These are phyloP conservation scores for Candida albicans DNA, from an alignment of 1,139 yeast species.

Conservation along the genomic window DNA sequence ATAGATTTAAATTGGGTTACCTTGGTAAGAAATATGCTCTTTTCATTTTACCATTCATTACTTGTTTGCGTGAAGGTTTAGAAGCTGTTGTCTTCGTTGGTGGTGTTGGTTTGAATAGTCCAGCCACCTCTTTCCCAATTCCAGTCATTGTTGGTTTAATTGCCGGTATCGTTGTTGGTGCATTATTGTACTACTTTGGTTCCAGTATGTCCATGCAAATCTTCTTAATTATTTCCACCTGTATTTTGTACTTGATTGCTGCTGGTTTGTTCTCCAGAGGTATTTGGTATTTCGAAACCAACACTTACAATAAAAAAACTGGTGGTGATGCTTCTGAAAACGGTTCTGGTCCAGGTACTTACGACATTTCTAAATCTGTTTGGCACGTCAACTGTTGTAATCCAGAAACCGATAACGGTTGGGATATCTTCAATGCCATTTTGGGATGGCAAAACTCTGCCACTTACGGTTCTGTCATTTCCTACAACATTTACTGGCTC, in stretches of 20 bases:
- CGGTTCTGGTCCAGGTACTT: slow-evolving; percentile 88
- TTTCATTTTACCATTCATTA: slow-evolving; percentile 73
- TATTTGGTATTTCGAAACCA: slow-evolving; percentile 75
- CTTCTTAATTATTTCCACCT: slow-evolving; percentile 73
- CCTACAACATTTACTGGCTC: slow-evolving; percentile 81
- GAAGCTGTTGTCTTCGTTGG: slow-evolving; percentile 88
- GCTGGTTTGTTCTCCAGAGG: slow-evolving; percentile 87
- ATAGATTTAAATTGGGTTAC: slow-evolving; percentile 32
- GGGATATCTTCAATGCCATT: slow-evolving; percentile 85
- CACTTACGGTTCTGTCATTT: slow-evolving; percentile 76
- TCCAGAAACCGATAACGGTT: slow-evolving; percentile 79
- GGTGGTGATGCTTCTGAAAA: slow-evolving; percentile 85
- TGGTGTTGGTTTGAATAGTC: slow-evolving; percentile 77
- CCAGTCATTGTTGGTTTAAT: slow-evolving; percentile 75
- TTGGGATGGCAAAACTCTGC: slow-evolving; percentile 93
- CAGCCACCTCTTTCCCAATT: slow-evolving; percentile 75
- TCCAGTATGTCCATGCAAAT: slow-evolving; percentile 69
- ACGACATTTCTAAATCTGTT: slow-evolving; percentile 66
- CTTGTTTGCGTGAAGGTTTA: slow-evolving; percentile 81
- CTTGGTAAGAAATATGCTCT: slow-evolving; percentile 62
- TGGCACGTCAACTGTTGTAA: slow-evolving; percentile 94
- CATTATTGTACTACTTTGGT: slow-evolving; percentile 67
- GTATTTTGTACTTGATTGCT: slow-evolving; percentile 74
- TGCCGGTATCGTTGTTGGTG: slow-evolving; percentile 66
- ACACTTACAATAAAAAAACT: slow-evolving; percentile 55